Conservation (phyloP, 768 basidiomycete species). For the Mycena filopes region DNA sequence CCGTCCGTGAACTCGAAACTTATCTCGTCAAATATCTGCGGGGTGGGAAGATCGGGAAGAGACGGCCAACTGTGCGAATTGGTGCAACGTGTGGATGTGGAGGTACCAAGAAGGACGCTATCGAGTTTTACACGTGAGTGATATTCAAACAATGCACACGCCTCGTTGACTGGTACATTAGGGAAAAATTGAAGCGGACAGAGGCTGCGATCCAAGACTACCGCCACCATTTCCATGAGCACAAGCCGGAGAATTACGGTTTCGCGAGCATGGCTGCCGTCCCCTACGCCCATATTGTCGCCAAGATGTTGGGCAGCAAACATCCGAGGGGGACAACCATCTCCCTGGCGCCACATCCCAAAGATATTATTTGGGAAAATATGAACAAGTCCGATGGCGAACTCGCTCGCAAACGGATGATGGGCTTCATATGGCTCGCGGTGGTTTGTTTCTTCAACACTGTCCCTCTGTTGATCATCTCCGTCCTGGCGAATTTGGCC, state of each 20-base stretch:
- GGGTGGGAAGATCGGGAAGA: conserved; percentile 76
- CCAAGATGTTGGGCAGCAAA: conserved; percentile 63
- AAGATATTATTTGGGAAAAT: conserved; percentile 94
- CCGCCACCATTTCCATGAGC: conserved; percentile 63
- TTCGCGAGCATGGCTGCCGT: conserved; percentile 78
- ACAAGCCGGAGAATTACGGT: conserved; percentile 74
- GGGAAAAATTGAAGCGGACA: conserved; percentile 68
- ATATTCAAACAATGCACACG: not conserved
- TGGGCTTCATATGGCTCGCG: conserved; percentile 84
- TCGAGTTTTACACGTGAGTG: conserved; percentile 90
- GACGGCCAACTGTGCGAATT: conserved; percentile 81
- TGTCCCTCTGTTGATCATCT: conserved; percentile 89
- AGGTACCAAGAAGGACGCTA: conserved; percentile 88
- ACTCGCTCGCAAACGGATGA: conserved; percentile 68
- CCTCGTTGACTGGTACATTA: conserved; percentile 34
- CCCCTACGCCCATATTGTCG: conserved; percentile 76
- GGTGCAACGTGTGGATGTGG: conserved; percentile 88
- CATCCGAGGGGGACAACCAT: conserved; percentile 67
- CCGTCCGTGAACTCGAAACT: conserved; percentile 93
- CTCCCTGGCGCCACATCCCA: conserved; percentile 74
- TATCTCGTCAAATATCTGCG: conserved; percentile 92
- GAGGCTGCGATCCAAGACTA: conserved; percentile 69
- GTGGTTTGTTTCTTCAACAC: conserved; percentile 95
- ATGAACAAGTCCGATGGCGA: conserved; percentile 79
- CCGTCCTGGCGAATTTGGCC: conserved; percentile 90